A percentile compares a stretch with the other conserved stretches of the same genome.
These are phyloP conservation scores for Leishmania turanica DNA, from an alignment of 208 protist species.

Conservation along the genomic window DNA sequence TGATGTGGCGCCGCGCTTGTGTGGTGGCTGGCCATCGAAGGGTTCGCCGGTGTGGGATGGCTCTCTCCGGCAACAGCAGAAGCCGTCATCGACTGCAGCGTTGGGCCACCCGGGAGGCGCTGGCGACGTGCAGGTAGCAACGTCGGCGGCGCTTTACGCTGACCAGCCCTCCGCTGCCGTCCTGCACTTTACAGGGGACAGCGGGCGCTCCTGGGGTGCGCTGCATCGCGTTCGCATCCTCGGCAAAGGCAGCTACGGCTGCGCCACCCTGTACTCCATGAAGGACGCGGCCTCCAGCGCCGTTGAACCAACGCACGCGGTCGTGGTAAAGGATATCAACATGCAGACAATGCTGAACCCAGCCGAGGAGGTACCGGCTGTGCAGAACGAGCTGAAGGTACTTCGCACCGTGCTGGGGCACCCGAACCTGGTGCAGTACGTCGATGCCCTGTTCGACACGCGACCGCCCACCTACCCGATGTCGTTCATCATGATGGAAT, in stretches of 20 bases:
- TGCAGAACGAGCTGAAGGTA: conserved; percentile 63
- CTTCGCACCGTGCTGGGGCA: conserved; percentile 50
- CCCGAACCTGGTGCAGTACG: conserved; percentile 71
- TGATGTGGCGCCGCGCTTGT: neutral
- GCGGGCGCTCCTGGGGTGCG: conserved; percentile 27
- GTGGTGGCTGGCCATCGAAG: neutral
- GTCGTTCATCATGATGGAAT: conserved; percentile 87
- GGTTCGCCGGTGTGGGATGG: neutral
- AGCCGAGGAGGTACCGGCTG: conserved; percentile 53
- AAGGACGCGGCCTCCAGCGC: neutral
- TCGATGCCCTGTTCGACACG: conserved; percentile 40
- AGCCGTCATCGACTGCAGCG: neutral
- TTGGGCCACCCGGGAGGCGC: neutral
- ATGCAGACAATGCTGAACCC: conserved; percentile 71
- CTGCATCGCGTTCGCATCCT: conserved; percentile 65
- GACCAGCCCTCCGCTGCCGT: conserved; percentile 33
- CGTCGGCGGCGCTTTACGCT: conserved; percentile 17
- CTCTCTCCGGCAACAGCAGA: neutral
- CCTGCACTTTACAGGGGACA: conserved; percentile 33
- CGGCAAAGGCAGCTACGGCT: conserved; percentile 85
- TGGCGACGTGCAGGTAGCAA: neutral
- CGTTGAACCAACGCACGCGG: neutral
- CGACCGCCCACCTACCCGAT: conserved; percentile 38
- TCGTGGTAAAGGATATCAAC: conserved; percentile 86
- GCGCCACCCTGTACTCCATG: conserved; percentile 66